Conservation (phyloP, 2,329 filamentous ascomycete genomes). For the Alternaria triticimaculans region DNA sequence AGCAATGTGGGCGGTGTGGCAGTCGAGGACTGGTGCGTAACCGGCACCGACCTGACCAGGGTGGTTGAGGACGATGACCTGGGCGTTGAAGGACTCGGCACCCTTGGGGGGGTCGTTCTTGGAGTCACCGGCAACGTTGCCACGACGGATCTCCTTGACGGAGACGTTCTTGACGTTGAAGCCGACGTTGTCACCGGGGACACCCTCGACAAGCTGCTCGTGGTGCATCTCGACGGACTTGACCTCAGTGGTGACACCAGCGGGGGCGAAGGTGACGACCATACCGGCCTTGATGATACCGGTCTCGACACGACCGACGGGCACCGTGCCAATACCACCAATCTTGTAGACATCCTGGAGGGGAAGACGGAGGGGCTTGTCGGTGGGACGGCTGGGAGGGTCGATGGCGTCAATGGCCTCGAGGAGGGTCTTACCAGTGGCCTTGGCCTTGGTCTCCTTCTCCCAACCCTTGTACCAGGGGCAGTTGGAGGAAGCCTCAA, state of each 20-base stretch:
- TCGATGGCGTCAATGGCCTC: slow-evolving; percentile 99
- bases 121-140: slow-evolving; percentile 99
- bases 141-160: slow-evolving; percentile 99
- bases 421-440: slow-evolving; percentile 94
- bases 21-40: slow-evolving; percentile 98
- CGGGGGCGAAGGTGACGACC: slow-evolving; percentile 98
- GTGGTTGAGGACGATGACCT: slow-evolving; percentile 99
- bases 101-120: slow-evolving; percentile 97
- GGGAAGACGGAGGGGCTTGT: slow-evolving; percentile 99
- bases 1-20: slow-evolving; percentile 99
- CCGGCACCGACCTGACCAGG: slow-evolving; percentile 98
- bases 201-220: slow-evolving; percentile 95
- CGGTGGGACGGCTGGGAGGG: slow-evolving; percentile 87
- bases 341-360: slow-evolving; percentile 99
- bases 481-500: slow-evolving; percentile 86
- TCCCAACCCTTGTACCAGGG: slow-evolving; percentile 99
- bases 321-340: slow-evolving; percentile 99
- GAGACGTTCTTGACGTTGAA: slow-evolving; percentile 99
- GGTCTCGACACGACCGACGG: slow-evolving; percentile 99
- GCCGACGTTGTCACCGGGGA: slow-evolving; percentile 99
- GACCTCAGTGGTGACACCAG: slow-evolving; percentile 99
- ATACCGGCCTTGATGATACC: slow-evolving; percentile 85
- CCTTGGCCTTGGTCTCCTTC: slow-evolving; percentile 95
- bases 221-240: slow-evolving; percentile 99
- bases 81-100: slow-evolving; percentile 94